Percentiles rank a stretch among this genome's conserved stretches.
These are phyloP conservation scores for Cardamine resedifolia DNA, from an alignment of 345 rosid genomes.

Conservation along the genomic window DNA sequence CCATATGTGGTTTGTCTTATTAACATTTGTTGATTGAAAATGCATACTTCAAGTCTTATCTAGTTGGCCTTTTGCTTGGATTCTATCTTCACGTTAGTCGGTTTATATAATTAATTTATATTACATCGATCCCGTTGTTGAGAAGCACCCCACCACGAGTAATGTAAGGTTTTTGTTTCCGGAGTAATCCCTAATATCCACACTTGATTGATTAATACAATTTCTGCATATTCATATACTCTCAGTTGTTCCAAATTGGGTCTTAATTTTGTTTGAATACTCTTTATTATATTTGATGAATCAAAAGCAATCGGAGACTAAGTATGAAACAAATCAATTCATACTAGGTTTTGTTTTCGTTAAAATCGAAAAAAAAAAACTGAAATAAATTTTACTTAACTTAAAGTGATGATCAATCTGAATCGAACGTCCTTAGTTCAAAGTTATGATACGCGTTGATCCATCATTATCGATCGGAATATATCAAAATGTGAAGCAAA, in stretches of 20 bases:
- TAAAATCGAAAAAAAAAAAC: no score
- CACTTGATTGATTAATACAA: neutral
- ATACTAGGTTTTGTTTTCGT: neutral
- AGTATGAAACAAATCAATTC: neutral
- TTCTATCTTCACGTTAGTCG: neutral
- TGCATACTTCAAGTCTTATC: constrained; percentile 34
- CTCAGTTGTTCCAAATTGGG: neutral
- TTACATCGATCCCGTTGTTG: neutral
- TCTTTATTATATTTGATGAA: no score
- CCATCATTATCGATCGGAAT: neutral
- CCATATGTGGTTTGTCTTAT: constrained; percentile 34
- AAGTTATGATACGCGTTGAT: no score
- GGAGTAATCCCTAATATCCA: neutral
- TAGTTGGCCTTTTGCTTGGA: constrained; percentile 30
- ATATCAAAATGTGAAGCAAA: neutral
- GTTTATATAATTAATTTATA: neutral
- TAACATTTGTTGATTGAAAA: constrained; percentile 33
- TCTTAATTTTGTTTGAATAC: no score
- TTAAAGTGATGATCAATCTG: neutral
- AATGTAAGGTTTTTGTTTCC: neutral
- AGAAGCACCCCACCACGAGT: constrained; percentile 8
- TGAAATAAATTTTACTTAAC: no score
- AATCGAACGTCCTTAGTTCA: neutral
- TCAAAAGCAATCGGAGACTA: neutral
- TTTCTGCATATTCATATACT: neutral